Conservation (phyloP, 345 rosid genomes). For the Arabis hirsuta region DNA sequence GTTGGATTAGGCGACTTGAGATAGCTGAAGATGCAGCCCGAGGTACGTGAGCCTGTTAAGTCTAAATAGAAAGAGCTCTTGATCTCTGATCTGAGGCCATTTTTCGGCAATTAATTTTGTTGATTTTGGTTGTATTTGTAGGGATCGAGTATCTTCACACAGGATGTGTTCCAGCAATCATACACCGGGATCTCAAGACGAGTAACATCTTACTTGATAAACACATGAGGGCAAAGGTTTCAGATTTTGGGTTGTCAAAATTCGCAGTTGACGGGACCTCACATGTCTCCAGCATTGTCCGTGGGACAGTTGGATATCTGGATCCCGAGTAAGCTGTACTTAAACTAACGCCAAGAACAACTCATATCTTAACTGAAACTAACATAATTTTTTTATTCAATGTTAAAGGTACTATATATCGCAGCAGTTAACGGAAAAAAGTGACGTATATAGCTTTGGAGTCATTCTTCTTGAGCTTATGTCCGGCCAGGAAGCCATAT, state of each 20-base stretch:
- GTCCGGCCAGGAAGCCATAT: slow-evolving; percentile 96
- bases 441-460: slow-evolving; percentile 97
- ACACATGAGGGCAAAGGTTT: slow-evolving; percentile 90
- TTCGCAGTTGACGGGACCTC: slow-evolving; percentile 86
- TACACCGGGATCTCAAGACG: slow-evolving; percentile 93
- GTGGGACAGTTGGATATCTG: slow-evolving; percentile 98
- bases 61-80: slow-evolving; percentile 2
- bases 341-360: slow-evolving; percentile 16
- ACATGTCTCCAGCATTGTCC: slow-evolving; percentile 96
- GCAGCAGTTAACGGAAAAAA: slow-evolving; percentile 96
- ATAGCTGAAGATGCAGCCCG: slow-evolving; percentile 96
- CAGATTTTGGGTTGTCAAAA: slow-evolving; percentile 96
- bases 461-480: slow-evolving; percentile 96
- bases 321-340: slow-evolving; percentile 86
- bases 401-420: slow-evolving; percentile 85
- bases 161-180: slow-evolving; percentile 94
- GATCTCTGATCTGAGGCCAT: not conserved
- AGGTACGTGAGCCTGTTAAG: slow-evolving; percentile 51
- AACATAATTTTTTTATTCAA: not conserved
- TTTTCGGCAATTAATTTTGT: not conserved
- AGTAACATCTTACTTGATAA: slow-evolving; percentile 94
- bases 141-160: slow-evolving; percentile 99
- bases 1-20: slow-evolving; percentile 94
- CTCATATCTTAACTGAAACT: not conserved
- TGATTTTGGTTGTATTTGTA: slow-evolving; percentile 44